These are phyloP conservation scores for Austroboletus festivus DNA, from an alignment of 768 basidiomycete genomes.

Conservation along the genomic window DNA sequence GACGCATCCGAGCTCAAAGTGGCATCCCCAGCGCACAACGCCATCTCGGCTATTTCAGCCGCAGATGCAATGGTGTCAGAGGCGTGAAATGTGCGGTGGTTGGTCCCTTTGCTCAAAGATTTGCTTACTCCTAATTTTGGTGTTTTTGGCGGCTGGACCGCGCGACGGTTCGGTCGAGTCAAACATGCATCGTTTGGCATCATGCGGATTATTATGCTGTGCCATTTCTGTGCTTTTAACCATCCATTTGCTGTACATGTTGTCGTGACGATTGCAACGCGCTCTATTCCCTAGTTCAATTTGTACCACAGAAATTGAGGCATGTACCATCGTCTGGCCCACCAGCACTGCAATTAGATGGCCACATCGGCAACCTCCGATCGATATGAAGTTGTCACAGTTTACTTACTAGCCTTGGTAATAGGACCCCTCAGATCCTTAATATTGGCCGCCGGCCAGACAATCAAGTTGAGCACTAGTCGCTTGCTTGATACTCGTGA, in stretches of 20 bases:
- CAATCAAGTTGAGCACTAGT: too few species aligned
- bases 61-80: slow-evolving; percentile 45
- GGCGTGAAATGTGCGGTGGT: slow-evolving; percentile 23
- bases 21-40: slow-evolving; percentile 26
- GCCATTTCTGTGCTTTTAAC: slow-evolving; percentile 22
- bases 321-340: slow-evolving; percentile 2
- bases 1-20: slow-evolving; percentile 22
- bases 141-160: slow-evolving; percentile 9
- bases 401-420: too few species aligned
- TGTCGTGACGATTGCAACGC: slow-evolving; percentile 23
- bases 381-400: too few species aligned
- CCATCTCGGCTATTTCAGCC: slow-evolving; percentile 28
- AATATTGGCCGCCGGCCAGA: too few species aligned
- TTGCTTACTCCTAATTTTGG: slow-evolving; percentile 15
- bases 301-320: slow-evolving; percentile 21
- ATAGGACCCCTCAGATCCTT: too few species aligned
- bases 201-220: slow-evolving; percentile 17
- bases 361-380: too few species aligned
- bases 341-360: too few species aligned
- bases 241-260: slow-evolving; percentile 26
- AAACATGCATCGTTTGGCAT: slow-evolving; percentile 22
- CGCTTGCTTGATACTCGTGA: not conserved
- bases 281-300: slow-evolving; percentile 24
- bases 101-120: slow-evolving; percentile 5
- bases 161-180: slow-evolving; percentile 14